A percentile compares a stretch with the other conserved stretches of the same genome.
Evolutionary conservation across 495 filamentous ascomycete genomes (phyloP).

Genomic region (Penicillium coprophilum): DNA sequence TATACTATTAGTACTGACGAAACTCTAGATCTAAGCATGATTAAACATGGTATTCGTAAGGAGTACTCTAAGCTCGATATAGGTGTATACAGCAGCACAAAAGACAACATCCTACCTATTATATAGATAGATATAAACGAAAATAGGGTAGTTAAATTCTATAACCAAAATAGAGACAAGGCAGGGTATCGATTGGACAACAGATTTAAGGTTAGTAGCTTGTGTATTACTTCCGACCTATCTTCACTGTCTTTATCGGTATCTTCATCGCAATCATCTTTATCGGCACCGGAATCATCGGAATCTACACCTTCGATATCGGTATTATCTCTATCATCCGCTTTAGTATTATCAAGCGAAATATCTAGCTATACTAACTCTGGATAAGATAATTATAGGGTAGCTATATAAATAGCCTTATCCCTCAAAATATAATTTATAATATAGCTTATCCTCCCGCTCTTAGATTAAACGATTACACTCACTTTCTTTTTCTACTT

Average conservation of each 20-base stretch:
- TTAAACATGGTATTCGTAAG: background rate
- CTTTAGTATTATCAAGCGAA: background rate
- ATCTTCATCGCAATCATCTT: background rate
- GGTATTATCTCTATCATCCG: background rate
- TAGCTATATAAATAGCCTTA: background rate
- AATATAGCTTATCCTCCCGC: background rate
- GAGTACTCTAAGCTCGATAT: background rate
- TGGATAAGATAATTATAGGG: background rate
- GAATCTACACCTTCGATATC: background rate
- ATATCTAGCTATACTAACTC: no score
- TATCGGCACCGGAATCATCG: no score
- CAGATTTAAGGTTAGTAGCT: slow-evolving; percentile 12
- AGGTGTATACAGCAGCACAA: background rate
- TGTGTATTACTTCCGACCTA: slow-evolving; percentile 5
- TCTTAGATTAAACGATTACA: background rate
- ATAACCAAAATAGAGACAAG: slow-evolving; percentile 11
- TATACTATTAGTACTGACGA: slow-evolving; percentile 1
- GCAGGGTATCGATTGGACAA: slow-evolving; percentile 7
- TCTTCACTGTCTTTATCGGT: background rate
- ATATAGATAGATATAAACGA: slow-evolving; percentile 9
- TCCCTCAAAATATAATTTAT: background rate
- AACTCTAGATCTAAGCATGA: background rate
- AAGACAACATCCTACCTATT: background rate
- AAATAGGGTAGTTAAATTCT: slow-evolving; percentile 10
- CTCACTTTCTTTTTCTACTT: background rate